Percentiles rank a stretch among this genome's conserved stretches.
phyloP scores from a whole-genome alignment of 352 stramenopile species.

The Chrysophaeum taylorii region DNA sequence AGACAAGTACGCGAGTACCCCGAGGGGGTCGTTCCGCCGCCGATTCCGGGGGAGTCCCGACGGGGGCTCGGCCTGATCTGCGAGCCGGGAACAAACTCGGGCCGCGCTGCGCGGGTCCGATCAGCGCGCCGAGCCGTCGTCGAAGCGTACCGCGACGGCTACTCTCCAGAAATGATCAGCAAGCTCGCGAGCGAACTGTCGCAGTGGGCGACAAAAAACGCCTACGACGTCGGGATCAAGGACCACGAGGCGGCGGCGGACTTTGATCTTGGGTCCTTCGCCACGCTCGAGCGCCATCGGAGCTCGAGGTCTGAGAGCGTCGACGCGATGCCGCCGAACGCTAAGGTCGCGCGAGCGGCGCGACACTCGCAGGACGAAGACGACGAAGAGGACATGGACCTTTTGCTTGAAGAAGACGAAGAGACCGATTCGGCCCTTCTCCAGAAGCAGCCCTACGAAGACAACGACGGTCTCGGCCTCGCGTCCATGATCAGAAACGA shows the following conservation, averaged over 20 bases:
- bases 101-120: neutral
- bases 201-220: neutral
- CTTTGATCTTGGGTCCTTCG: too few species aligned
- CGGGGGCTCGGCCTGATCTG: conserved; percentile 4
- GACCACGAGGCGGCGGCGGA: neutral
- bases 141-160: neutral
- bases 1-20: neutral
- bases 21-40: neutral
- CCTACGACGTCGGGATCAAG: conserved; percentile 7
- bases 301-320: too few species aligned
- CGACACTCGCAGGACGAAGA: too few species aligned
- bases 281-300: too few species aligned
- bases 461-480: conserved; percentile 2
- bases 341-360: too few species aligned
- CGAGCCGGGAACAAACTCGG: conserved; percentile 1
- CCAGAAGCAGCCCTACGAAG: too few species aligned
- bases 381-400: too few species aligned
- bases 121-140: neutral
- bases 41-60: conserved; percentile 5
- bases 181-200: neutral
- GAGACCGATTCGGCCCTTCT: too few species aligned
- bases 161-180: neutral
- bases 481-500: conserved; percentile 14
- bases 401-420: too few species aligned
- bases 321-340: too few species aligned